Base-by-base conservation (phyloP, 1,139 yeast genomes). In the Trichomonascaceae sp. region DNA sequence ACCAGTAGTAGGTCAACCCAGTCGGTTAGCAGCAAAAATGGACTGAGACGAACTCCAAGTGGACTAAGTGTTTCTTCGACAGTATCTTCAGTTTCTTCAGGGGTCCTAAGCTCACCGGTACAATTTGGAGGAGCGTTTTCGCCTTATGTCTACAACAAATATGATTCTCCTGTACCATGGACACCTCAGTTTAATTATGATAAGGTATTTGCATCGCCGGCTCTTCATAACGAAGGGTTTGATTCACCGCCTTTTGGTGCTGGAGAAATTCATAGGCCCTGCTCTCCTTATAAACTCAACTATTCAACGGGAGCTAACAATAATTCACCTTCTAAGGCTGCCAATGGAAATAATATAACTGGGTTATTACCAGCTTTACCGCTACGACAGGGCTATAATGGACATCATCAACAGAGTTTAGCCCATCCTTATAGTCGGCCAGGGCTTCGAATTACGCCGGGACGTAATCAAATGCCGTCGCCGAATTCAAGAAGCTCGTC, bases 31-130 rank as follows among this genome's bases (percentile, higher is more conserved):
- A 58, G 52, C 58, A 50, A 61, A 60, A 9, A 24, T 38, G 54
- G 59, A 63, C 17, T 47, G 51, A 54, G 73, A 70, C 46, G 32
- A n/a, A 45, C 32, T 22, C 38, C 38, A n/a, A 43, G 18, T 49
- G 41, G 41, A 13, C 13, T 36, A 9, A 36, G 41, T 36, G 41
- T 15, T 4, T 36, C 41, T 9, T 36, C 41, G 17, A 36, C 41
- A 15, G 41, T n/a, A 15, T 36, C 41, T 9, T 36, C 41, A 36
- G 13, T 36, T 36, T 36, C 41, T 2, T 36, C 41, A 3, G 41
- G 41, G 8, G 41, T 36, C 8, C 8, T 36, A 15, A 36, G 41
- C 13, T 36, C 41, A 15, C 41, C 41, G n/a, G 15, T 36, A 15
- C 41, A 36, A 9, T 36, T 36, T 36, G 41, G 41, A 36, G n/a